Evolutionary conservation across 2,329 filamentous ascomycete species (phyloP), one percentile per base, ranked within the genome.

Genomic region (Verticillium dahliae): DNA sequence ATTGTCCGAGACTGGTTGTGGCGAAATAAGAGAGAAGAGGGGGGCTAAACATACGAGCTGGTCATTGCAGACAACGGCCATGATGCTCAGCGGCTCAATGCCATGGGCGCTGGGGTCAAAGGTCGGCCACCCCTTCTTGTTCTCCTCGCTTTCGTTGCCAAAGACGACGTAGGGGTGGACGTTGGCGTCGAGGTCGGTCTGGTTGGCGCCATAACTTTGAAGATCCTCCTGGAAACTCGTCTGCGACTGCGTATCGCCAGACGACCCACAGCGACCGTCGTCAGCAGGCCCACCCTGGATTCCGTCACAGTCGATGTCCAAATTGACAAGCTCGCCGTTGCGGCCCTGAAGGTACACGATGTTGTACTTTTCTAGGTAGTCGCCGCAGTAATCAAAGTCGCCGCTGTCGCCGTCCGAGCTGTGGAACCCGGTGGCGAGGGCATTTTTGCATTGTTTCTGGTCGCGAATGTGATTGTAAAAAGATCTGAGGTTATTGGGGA

Each of bases 251-350:
- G 74, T 78, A 60, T 80, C 78, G 18, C 65, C 69, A 11, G 78
- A 80, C 18, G 71, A 74, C 38, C 69, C 73, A 65, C 82, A 85
- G 50, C 76, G 75, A 1, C 79, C 78, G 35, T 76, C 78, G 61
- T 76, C 73, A 39, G 73, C 74, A 34, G 72, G 66, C 7, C 74
- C 73, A 27, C 72, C 69, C 60, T 81, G 76, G 7, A 74, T 68
- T 27, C 84, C 84, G 65, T 86, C 83, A 67, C 84, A 86, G 72
- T 85, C 83, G 60, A 86, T 75, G 66, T 85, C 83, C 80, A 86
- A 84, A 70, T 85, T 80, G 59, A 74, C 77, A 45, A 85, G 73
- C 41, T 75, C 66, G 27, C 73, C 73, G 4, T 70, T 67, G 3
- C 69, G 72, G 55, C 78, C 78, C 62, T 80, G 77, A 14, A 85